Evolutionary conservation across 768 basidiomycete genomes (phyloP), one percentile per base, ranked within the genome.

Genomic region (Psilocybe tampanensis): DNA sequence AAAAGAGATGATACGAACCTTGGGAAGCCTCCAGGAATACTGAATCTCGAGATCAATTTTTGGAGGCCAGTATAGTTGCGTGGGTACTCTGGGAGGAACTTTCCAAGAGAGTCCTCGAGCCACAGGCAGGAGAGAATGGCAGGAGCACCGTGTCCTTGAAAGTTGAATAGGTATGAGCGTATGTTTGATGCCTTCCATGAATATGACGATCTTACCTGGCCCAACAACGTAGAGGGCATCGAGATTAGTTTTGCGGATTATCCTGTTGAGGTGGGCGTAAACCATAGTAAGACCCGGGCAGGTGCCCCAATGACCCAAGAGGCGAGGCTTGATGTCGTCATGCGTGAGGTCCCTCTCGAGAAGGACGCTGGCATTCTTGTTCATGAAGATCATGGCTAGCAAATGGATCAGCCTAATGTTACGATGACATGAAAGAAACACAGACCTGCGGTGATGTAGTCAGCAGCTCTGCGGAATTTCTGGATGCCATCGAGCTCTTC

Each of bases 351-450:
- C 70, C 32, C 82, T 72, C 57, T 88, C 82, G 29, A 95, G 72
- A 2, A 92, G 78, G 11, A 85, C 81, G 60, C 29, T 48, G 47
- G 26, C 29, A 29, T 94, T 90, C 61, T 81, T 75, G 59, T 82
- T 86, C 56, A 96, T 75, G 75, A 92, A 95, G 60, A 95, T 94
- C 89, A 90, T 92, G 1, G 91, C 91, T 86, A 52, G n/a, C n/a
- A n/a, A 63, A 54, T 43, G 17, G 9, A 13, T 8, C 9, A 11
- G 39, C 41, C 4, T 8, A 57, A 56, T 13, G 60, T 33, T 29
- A 44, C 42, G 24, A 34, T 18, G 12, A 34, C 4, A 44, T 4
- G 19, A 22, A 17, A 45, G n/a, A 47, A n/a, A 19, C 5, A 18
- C 23, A 15, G 57, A 86, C 87, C 86, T 32, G 87, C 86, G 51